These are phyloP conservation scores for Cercophora scortea DNA, from an alignment of 495 filamentous ascomycete species.

Conservation along the genomic window DNA sequence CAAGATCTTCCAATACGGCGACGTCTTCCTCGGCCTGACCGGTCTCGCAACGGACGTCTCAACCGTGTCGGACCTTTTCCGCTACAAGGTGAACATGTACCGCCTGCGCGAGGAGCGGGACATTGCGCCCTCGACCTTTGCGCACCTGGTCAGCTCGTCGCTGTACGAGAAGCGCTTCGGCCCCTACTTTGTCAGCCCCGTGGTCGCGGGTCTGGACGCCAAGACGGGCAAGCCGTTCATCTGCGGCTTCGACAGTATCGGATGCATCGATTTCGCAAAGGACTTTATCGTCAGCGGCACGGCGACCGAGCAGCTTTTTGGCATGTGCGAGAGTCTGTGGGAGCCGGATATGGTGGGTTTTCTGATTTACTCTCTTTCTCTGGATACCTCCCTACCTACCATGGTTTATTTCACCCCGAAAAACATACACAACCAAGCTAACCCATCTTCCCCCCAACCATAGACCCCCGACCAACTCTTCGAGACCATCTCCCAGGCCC, in stretches of 20 bases:
- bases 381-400: background rate
- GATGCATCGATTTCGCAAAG: constrained; percentile 98
- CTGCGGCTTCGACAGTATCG: constrained; percentile 98
- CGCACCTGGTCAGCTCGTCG: constrained; percentile 83
- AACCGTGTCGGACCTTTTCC: constrained; percentile 94
- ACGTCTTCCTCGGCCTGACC: constrained; percentile 93
- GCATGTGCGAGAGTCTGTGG: constrained; percentile 97
- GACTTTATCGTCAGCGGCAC: constrained; percentile 98
- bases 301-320: constrained; percentile 93
- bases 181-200: constrained; percentile 89
- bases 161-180: constrained; percentile 95
- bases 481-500: constrained; percentile 96
- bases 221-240: constrained; percentile 93
- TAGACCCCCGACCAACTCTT: constrained; percentile 90
- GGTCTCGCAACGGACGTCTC: constrained; percentile 92
- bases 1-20: constrained; percentile 97
- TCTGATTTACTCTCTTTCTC: background rate
- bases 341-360: constrained; percentile 82
- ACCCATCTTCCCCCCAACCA: background rate
- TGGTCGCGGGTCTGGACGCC: constrained; percentile 87
- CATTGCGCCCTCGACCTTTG: constrained; percentile 89
- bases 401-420: no score
- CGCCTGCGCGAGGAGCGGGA: constrained; percentile 93
- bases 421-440: background rate
- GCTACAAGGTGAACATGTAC: constrained; percentile 99